Evolutionary conservation across 1,284 basidiomycete genomes (phyloP).

Genomic region (Porphyrellus sp.): DNA sequence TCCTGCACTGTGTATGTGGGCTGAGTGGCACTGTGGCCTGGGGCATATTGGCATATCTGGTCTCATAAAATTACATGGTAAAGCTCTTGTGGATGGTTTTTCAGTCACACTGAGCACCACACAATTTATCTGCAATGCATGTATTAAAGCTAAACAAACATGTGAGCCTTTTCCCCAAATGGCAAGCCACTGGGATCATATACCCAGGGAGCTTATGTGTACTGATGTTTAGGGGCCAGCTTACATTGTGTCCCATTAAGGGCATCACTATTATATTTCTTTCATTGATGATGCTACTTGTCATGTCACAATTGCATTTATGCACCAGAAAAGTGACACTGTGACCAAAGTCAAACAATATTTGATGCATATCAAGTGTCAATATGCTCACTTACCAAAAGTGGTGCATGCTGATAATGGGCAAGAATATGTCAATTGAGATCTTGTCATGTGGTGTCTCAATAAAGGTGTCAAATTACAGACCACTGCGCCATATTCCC

Average conservation of each 20-base stretch:
- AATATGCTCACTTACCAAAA: background rate
- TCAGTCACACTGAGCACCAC: background rate
- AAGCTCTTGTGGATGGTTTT: background rate
- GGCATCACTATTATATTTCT: background rate
- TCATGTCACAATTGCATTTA: background rate
- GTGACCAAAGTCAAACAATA: background rate
- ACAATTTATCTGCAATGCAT: background rate
- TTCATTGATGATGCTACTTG: background rate
- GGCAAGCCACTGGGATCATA: too few species aligned
- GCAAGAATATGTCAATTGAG: background rate
- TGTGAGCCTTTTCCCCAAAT: background rate
- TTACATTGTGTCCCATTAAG: too few species aligned
- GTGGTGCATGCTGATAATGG: background rate
- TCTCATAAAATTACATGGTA: background rate
- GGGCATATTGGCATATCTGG: background rate
- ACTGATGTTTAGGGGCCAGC: background rate
- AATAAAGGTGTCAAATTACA: background rate
- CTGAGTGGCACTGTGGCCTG: background rate
- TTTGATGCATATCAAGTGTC: background rate
- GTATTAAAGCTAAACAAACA: background rate
- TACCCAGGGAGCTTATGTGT: background rate
- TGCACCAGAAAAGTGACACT: background rate
- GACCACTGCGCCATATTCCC: background rate
- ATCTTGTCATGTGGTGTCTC: background rate
- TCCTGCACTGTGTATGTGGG: too few species aligned